These are phyloP conservation scores for Fimicolochytrium jonesii DNA, from an alignment of 192 early-diverging fungal genomes.

Conservation along the genomic window DNA sequence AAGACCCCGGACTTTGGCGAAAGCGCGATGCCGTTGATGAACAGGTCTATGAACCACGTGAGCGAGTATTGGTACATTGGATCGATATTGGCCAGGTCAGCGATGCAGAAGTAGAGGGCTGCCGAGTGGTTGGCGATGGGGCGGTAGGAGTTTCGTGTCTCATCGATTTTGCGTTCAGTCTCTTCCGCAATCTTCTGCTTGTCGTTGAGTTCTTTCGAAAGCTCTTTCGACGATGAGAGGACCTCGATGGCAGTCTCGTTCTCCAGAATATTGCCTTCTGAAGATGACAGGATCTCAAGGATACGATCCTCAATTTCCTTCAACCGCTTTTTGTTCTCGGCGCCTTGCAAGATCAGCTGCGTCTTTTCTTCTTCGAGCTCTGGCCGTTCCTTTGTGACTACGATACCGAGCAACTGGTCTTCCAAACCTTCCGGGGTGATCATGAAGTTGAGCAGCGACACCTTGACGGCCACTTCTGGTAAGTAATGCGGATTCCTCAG, in stretches of 20 bases:
- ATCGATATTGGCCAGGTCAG: conserved; percentile 63
- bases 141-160: conserved; percentile 61
- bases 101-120: conserved; percentile 62
- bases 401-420: conserved; percentile 62
- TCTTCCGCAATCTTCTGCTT: conserved; percentile 68
- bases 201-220: conserved; percentile 59
- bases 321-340: conserved; percentile 59
- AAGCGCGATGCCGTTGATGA: conserved; percentile 45
- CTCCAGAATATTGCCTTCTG: conserved; percentile 66
- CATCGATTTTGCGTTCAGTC: conserved; percentile 64
- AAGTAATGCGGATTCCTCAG: conserved; percentile 64
- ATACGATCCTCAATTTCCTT: conserved; percentile 68
- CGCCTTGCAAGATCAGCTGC: conserved; percentile 57
- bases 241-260: conserved; percentile 64
- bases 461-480: conserved; percentile 58
- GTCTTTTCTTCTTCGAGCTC: conserved; percentile 66
- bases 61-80: conserved; percentile 70
- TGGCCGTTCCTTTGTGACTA: conserved; percentile 59
- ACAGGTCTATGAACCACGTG: conserved; percentile 65
- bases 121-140: conserved; percentile 64
- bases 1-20: conserved; percentile 56
- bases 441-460: conserved; percentile 66
- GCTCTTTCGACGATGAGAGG: conserved; percentile 50
- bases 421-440: conserved; percentile 66
- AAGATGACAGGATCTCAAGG: conserved; percentile 53